A percentile compares a stretch with the other conserved stretches of the same genome.
These are phyloP conservation scores for Kluyveromyces marxianus DNA, from an alignment of 1,139 yeast genomes.

Conservation along the genomic window DNA sequence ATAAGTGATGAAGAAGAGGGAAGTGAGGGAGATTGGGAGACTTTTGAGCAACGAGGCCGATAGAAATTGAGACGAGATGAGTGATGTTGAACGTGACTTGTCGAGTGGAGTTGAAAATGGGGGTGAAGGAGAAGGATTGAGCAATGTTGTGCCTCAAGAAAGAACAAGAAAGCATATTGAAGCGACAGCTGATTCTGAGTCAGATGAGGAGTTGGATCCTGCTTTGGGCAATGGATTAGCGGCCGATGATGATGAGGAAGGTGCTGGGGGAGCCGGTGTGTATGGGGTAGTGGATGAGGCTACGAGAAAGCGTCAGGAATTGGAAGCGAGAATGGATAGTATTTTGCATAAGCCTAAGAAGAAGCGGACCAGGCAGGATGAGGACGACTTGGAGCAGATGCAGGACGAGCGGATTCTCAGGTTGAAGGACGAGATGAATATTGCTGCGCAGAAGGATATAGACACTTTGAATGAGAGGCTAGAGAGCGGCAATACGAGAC, in stretches of 20 bases:
- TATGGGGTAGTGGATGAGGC: constrained; percentile 35
- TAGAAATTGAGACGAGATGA: background rate
- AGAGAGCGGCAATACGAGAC: constrained; percentile 23
- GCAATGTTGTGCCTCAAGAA: constrained; percentile 14
- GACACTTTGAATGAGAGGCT: constrained; percentile 60
- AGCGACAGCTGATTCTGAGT: constrained; percentile 25
- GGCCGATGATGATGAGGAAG: constrained; percentile 29
- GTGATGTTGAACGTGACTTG: constrained; percentile 1
- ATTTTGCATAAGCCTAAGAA: constrained; percentile 61
- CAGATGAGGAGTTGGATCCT: constrained; percentile 22
- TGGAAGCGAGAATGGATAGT: constrained; percentile 74
- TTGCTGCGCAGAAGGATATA: constrained; percentile 86
- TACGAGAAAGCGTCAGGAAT: constrained; percentile 59
- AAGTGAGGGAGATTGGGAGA: background rate
- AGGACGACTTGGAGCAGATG: constrained; percentile 88
- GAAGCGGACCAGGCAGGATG: constrained; percentile 60
- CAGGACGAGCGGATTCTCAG: constrained; percentile 84
- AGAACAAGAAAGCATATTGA: constrained; percentile 27
- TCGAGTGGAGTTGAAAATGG: constrained; percentile 4
- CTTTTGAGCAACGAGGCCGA: background rate
- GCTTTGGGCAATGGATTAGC: constrained; percentile 11
- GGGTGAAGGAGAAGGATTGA: constrained; percentile 9
- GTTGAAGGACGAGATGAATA: constrained; percentile 83
- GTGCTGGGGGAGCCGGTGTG: constrained; percentile 33
- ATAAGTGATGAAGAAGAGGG: background rate